These are phyloP conservation scores for Penicillium sp. DNA, from an alignment of 2,329 filamentous ascomycete species.

Conservation along the genomic window DNA sequence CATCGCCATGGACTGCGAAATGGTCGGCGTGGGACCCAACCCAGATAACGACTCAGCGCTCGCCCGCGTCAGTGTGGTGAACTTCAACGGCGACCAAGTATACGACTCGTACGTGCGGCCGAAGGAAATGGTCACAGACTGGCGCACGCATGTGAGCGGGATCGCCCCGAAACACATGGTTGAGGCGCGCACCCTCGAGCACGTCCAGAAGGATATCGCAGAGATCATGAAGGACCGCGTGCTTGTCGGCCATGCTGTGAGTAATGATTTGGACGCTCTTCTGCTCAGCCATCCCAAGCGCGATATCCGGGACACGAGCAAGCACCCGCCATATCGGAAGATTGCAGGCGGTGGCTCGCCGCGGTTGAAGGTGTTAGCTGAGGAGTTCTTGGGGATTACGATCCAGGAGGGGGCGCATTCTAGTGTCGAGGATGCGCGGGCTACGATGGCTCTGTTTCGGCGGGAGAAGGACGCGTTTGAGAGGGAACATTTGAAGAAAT, in stretches of 20 bases:
- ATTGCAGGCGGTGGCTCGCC: slow-evolving; percentile 46
- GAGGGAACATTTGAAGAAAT: slow-evolving; percentile 68
- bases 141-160: slow-evolving; percentile 82
- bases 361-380: slow-evolving; percentile 56
- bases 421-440: slow-evolving; percentile 72
- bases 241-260: slow-evolving; percentile 77
- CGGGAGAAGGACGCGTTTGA: slow-evolving; percentile 83
- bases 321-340: slow-evolving; percentile 69
- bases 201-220: slow-evolving; percentile 70
- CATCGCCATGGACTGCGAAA: slow-evolving; percentile 91
- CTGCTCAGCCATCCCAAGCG: slow-evolving; percentile 72
- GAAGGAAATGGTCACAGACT: slow-evolving; percentile 76
- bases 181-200: slow-evolving; percentile 65
- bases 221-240: slow-evolving; percentile 66
- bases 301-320: slow-evolving; percentile 81
- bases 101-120: slow-evolving; percentile 91
- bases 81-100: slow-evolving; percentile 86
- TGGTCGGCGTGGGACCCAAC: slow-evolving; percentile 74
- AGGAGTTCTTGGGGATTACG: slow-evolving; percentile 55
- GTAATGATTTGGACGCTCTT: slow-evolving; percentile 71
- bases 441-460: slow-evolving; percentile 84
- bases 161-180: slow-evolving; percentile 71
- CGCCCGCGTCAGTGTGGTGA: slow-evolving; percentile 83
- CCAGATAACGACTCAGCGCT: slow-evolving; percentile 68
- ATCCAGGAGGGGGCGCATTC: slow-evolving; percentile 61